Percentiles rank a stretch among this genome's conserved stretches.
phyloP scores from a whole-genome alignment of 1,284 basidiomycete genomes.

The Rhodotorula mucilaginosa region DNA sequence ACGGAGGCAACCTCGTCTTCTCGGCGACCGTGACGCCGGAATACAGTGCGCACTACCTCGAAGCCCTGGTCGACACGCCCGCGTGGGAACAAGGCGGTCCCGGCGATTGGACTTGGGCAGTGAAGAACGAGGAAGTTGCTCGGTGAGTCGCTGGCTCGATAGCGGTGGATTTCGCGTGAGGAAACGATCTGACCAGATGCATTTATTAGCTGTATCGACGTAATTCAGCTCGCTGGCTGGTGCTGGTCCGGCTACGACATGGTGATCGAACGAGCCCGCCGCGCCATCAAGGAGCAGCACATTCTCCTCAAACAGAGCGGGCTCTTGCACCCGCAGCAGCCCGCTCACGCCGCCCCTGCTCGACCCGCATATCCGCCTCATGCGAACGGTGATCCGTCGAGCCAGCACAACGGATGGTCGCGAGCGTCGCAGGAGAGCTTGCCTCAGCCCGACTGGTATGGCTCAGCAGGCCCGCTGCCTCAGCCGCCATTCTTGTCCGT shows the following conservation, averaged over 20 bases:
- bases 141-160: constrained; percentile 10
- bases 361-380: not conserved
- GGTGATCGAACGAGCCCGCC: constrained; percentile 3
- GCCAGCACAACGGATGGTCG: no score
- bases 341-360: not conserved
- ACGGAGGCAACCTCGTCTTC: constrained; percentile 13
- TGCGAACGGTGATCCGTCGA: no score
- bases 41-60: constrained; percentile 12
- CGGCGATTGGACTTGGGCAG: constrained; percentile 14
- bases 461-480: not conserved
- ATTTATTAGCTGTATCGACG: constrained; percentile 19
- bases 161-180: not conserved
- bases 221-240: constrained; percentile 32
- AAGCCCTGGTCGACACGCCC: constrained; percentile 21
- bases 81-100: constrained; percentile 31
- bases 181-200: not conserved
- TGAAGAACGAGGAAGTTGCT: constrained; percentile 25
- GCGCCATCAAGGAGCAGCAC: constrained; percentile 15
- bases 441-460: not conserved
- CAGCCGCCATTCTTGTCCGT: no score
- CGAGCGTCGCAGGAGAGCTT: not conserved
- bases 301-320: not conserved
- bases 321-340: not conserved
- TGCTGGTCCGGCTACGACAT: constrained; percentile 21
- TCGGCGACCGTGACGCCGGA: constrained; percentile 18